Conservation (phyloP, 345 rosid species). For the Acer campestre region DNA sequence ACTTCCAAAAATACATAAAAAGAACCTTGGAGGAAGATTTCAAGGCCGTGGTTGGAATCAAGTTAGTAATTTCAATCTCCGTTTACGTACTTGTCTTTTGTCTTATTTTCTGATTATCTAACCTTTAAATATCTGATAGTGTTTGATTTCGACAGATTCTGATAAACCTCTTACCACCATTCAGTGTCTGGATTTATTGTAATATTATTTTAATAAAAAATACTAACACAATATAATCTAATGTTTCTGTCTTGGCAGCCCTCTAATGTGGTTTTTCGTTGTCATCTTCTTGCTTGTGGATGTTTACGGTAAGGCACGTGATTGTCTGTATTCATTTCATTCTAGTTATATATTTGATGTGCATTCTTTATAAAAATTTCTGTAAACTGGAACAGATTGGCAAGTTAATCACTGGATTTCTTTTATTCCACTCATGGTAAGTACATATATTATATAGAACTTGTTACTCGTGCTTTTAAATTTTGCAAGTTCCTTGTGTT, state of each 20-base stretch:
- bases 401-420: slow-evolving; percentile 29
- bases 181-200: no score
- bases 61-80: slow-evolving; percentile 14
- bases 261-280: slow-evolving; percentile 35
- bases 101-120: not conserved
- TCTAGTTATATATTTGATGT: not conserved
- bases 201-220: no score
- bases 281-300: slow-evolving; percentile 37
- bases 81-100: not conserved
- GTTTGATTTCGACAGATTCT: no score
- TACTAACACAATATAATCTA: not conserved
- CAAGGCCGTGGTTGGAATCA: slow-evolving; percentile 37
- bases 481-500: not conserved
- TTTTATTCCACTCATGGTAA: slow-evolving; percentile 25
- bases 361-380: not conserved
- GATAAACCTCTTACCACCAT: no score
- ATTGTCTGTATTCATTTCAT: not conserved
- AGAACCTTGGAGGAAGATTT: slow-evolving; percentile 51
- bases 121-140: no score
- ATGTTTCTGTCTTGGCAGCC: slow-evolving; percentile 23
- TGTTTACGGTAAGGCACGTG: slow-evolving; percentile 26
- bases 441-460: not conserved
- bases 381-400: slow-evolving; percentile 26
- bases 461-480: not conserved
- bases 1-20: slow-evolving; percentile 46